Evolutionary conservation across 2,329 filamentous ascomycete species (phyloP).

Genomic region (Scedosporium boydii): DNA sequence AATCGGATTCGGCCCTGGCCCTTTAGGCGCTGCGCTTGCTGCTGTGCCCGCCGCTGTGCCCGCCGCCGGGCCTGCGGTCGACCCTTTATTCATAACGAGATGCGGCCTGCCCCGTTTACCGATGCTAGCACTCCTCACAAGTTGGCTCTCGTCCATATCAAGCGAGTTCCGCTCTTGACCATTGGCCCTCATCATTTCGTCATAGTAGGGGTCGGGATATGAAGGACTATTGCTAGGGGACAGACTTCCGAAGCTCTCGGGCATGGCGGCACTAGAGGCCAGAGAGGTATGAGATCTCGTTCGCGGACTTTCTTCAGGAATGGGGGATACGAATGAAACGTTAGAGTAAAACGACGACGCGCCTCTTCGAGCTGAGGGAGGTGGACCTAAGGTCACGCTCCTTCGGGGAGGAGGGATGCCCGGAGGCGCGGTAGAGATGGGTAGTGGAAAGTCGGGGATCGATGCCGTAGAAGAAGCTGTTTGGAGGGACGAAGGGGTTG

Average conservation of each 20-base stretch:
- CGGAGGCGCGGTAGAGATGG: slow-evolving; percentile 18
- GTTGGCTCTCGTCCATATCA: slow-evolving; percentile 42
- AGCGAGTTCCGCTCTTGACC: neutral
- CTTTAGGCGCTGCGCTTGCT: slow-evolving; percentile 6
- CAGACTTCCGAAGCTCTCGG: slow-evolving; percentile 49
- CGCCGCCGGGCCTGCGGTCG: slow-evolving; percentile 4
- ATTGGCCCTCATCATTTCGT: slow-evolving; percentile 20
- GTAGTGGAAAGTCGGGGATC: slow-evolving; percentile 50
- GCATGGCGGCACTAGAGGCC: slow-evolving; percentile 64
- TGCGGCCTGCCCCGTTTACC: slow-evolving; percentile 51
- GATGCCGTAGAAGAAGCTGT: slow-evolving; percentile 45
- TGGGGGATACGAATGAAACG: slow-evolving; percentile 61
- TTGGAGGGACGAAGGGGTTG: slow-evolving; percentile 39
- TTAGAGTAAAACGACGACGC: slow-evolving; percentile 57
- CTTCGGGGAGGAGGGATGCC: slow-evolving; percentile 27
- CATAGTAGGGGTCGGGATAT: slow-evolving; percentile 30
- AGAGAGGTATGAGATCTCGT: slow-evolving; percentile 53
- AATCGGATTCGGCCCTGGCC: slow-evolving; percentile 26
- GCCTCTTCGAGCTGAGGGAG: slow-evolving; percentile 49
- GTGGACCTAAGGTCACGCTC: slow-evolving; percentile 48
- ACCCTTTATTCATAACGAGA: slow-evolving; percentile 34
- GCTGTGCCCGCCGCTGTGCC: no score
- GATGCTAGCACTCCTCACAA: slow-evolving; percentile 53
- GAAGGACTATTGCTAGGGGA: slow-evolving; percentile 35
- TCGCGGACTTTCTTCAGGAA: slow-evolving; percentile 59